Percentiles rank a stretch among this genome's conserved stretches.
These are phyloP conservation scores for Amaranthus hypochondriacus DNA, from an alignment of 148 eudicot genomes.

Conservation along the genomic window DNA sequence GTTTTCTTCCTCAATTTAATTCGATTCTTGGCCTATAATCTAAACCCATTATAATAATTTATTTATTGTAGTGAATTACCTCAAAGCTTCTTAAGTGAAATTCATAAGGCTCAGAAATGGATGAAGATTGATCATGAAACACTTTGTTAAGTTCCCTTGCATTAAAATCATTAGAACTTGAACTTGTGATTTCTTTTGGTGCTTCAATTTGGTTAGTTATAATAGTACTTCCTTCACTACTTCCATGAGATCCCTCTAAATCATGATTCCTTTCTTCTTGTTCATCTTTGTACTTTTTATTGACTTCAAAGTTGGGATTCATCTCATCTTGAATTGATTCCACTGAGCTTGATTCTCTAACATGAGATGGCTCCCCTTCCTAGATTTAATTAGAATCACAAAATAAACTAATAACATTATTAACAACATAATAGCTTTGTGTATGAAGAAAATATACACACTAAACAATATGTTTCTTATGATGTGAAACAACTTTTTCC, in stretches of 20 bases:
- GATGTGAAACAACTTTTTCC: no score
- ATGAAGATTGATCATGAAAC: background rate
- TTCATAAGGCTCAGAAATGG: background rate
- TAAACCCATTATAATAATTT: background rate
- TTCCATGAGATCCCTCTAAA: slow-evolving; percentile 14
- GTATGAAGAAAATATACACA: no score
- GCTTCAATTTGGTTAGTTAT: slow-evolving; percentile 3
- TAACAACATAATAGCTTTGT: background rate
- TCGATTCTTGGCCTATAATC: no score
- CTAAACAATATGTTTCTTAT: no score
- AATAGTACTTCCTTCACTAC: slow-evolving; percentile 5
- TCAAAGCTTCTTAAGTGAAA: background rate
- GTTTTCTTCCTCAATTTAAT: no score
- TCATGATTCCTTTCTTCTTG: slow-evolving; percentile 7
- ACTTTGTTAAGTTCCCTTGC: slow-evolving; percentile 2
- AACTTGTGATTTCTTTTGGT: background rate
- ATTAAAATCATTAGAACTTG: slow-evolving; percentile 2
- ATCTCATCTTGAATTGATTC: slow-evolving; percentile 9
- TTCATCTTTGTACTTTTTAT: slow-evolving; percentile 22
- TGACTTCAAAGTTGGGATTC: slow-evolving; percentile 4
- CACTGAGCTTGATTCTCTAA: slow-evolving; percentile 9
- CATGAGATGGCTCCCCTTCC: slow-evolving; percentile 20
- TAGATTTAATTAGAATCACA: slow-evolving; percentile 1
- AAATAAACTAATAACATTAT: background rate
- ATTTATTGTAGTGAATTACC: slow-evolving; percentile 9